These are phyloP conservation scores for Exophiala sideris DNA, from an alignment of 2,329 filamentous ascomycete genomes.

Conservation along the genomic window DNA sequence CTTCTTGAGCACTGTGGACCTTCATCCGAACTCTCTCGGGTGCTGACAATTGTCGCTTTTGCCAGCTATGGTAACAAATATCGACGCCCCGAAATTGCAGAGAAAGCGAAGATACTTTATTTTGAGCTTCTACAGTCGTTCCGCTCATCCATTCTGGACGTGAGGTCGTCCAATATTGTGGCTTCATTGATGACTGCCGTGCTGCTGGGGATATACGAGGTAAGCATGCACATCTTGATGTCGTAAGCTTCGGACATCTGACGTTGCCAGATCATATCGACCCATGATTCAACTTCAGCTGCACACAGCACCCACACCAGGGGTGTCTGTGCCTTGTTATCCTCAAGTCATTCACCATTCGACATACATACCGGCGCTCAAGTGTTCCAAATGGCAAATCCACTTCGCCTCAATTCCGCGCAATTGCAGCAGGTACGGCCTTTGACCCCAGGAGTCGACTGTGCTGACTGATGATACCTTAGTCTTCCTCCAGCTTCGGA, in stretches of 20 bases:
- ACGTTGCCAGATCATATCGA: not conserved
- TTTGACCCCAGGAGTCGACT: not conserved
- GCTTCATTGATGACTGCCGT: not conserved
- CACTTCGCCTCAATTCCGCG: not conserved
- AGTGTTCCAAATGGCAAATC: not conserved
- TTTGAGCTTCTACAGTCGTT: constrained; percentile 1
- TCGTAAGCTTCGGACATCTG: not conserved
- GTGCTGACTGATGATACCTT: not conserved
- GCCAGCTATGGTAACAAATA: constrained; percentile 1
- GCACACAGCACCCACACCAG: not conserved
- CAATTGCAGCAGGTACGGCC: not conserved
- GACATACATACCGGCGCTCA: not conserved
- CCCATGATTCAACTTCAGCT: not conserved
- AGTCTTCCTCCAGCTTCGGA: not conserved
- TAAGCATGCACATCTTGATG: not conserved
- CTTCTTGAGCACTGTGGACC: not conserved
- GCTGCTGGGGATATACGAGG: not conserved
- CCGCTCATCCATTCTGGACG: not conserved
- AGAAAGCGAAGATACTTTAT: not conserved
- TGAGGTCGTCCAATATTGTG: not conserved
- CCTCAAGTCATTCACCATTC: not conserved
- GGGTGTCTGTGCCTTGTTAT: not conserved
- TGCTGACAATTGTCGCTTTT: not conserved
- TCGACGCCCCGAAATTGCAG: not conserved
- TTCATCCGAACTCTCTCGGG: not conserved